phyloP scores from a whole-genome alignment of 2,329 filamentous ascomycete species.

The Colletotrichum viniferum region DNA sequence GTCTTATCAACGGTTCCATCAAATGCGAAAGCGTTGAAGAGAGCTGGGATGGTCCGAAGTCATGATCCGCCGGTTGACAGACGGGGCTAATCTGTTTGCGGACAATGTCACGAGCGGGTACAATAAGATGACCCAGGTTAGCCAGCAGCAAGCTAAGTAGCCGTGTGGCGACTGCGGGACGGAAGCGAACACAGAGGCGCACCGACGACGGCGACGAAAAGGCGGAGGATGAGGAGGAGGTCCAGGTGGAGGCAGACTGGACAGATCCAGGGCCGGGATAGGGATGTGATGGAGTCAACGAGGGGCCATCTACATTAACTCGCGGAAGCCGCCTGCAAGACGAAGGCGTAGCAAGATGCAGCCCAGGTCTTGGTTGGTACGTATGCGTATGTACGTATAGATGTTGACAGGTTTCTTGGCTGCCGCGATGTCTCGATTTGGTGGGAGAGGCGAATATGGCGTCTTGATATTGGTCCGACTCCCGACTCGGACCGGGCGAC shows the following conservation, averaged over 20 bases:
- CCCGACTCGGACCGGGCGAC: slow-evolving; percentile 2
- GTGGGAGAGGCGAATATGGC: neutral
- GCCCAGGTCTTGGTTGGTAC: slow-evolving; percentile 2
- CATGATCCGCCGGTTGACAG: slow-evolving; percentile 24
- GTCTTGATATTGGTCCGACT: neutral
- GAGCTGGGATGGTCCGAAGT: slow-evolving; percentile 21
- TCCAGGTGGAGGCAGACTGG: neutral
- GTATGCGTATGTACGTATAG: neutral
- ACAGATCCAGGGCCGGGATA: neutral
- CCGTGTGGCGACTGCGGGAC: slow-evolving; percentile 12
- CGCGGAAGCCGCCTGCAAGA: slow-evolving; percentile 14
- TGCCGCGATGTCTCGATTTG: neutral
- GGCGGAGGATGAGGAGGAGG: slow-evolving; percentile 1
- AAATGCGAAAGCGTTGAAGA: slow-evolving; percentile 5
- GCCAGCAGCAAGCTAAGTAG: slow-evolving; percentile 13
- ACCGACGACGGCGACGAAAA: neutral
- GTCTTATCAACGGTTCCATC: slow-evolving; percentile 22
- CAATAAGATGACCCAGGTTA: slow-evolving; percentile 10
- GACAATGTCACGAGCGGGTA: slow-evolving; percentile 26
- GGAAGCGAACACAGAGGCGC: neutral
- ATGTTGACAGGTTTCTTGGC: neutral
- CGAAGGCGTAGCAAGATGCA: slow-evolving; percentile 9
- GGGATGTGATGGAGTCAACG: slow-evolving; percentile 11
- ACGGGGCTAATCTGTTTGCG: slow-evolving; percentile 22
- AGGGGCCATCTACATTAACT: slow-evolving; percentile 7